Conservation (phyloP, 1,284 basidiomycete species). For the Cryptococcus depauperatus region DNA sequence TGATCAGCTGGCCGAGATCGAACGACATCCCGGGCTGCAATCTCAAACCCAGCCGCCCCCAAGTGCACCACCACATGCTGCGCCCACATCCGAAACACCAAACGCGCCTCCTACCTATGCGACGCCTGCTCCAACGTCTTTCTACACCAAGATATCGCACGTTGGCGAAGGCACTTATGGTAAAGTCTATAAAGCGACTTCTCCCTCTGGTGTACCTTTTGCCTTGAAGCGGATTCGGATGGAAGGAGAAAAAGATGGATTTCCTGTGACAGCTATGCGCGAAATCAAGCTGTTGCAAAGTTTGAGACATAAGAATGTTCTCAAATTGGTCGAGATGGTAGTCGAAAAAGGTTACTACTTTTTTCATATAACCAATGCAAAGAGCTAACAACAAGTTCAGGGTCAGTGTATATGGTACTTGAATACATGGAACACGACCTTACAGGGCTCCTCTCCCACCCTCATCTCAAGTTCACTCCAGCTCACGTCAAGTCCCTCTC, state of each 20-base stretch:
- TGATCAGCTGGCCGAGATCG: not conserved
- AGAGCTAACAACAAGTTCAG: constrained; percentile 46
- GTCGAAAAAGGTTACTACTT: constrained; percentile 83
- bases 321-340: constrained; percentile 94
- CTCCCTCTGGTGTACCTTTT: constrained; percentile 67
- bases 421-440: constrained; percentile 99
- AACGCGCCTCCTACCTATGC: not conserved
- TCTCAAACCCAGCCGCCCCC: not conserved
- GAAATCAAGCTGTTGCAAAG: constrained; percentile 97
- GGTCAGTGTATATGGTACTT: constrained; percentile 97
- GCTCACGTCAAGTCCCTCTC: constrained; percentile 93
- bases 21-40: not conserved
- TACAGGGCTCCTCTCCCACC: constrained; percentile 88
- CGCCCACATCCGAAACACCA: not conserved
- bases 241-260: constrained; percentile 95
- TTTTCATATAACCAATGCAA: not conserved
- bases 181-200: constrained; percentile 96
- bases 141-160: constrained; percentile 84
- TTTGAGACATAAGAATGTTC: constrained; percentile 78
- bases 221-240: constrained; percentile 96
- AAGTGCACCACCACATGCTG: not conserved
- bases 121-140: constrained; percentile 5
- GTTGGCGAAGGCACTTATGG: constrained; percentile 99
- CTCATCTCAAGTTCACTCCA: constrained; percentile 69
- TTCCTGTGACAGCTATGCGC: constrained; percentile 97